Percentiles rank a stretch among this genome's conserved stretches.
Evolutionary conservation across 169 alveolate genomes (phyloP).

Genomic region (Neospora caninum): DNA sequence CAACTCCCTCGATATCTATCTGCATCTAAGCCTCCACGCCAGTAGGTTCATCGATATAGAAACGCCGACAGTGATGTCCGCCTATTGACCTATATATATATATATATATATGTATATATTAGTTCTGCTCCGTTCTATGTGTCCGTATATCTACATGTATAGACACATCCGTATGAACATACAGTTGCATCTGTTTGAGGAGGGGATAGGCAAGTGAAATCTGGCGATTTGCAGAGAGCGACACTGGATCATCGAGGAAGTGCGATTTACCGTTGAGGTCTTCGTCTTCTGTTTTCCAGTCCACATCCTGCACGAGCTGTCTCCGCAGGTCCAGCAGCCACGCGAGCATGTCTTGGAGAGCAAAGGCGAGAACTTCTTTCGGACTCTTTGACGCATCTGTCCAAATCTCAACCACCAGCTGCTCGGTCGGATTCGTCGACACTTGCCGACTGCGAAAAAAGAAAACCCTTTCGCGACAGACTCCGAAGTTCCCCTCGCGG

Average conservation of each 20-base stretch:
- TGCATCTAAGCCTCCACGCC: no score
- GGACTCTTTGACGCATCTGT: conserved; percentile 76
- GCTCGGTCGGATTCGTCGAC: conserved; percentile 85
- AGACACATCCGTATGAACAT: neutral
- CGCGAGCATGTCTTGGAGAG: conserved; percentile 44
- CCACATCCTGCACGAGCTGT: conserved; percentile 39
- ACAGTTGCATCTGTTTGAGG: no score
- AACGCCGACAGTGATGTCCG: no score
- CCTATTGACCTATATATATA: neutral
- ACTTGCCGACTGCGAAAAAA: conserved; percentile 58
- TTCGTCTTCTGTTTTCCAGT: conserved; percentile 32
- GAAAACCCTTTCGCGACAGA: neutral
- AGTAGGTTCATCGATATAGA: no score
- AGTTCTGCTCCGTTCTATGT: neutral
- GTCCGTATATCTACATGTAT: neutral
- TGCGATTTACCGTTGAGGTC: conserved; percentile 5
- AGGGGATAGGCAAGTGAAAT: no score
- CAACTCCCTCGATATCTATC: no score
- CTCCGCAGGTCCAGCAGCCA: neutral
- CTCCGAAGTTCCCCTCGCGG: neutral
- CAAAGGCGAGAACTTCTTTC: conserved; percentile 73
- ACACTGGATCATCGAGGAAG: no score
- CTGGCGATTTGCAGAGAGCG: no score
- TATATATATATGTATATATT: neutral
- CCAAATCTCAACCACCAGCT: conserved; percentile 86